Percentiles rank a stretch among this genome's conserved stretches.
Evolutionary conservation across 345 rosid genomes (phyloP).

Genomic region (Hibiscus mutabilis): DNA sequence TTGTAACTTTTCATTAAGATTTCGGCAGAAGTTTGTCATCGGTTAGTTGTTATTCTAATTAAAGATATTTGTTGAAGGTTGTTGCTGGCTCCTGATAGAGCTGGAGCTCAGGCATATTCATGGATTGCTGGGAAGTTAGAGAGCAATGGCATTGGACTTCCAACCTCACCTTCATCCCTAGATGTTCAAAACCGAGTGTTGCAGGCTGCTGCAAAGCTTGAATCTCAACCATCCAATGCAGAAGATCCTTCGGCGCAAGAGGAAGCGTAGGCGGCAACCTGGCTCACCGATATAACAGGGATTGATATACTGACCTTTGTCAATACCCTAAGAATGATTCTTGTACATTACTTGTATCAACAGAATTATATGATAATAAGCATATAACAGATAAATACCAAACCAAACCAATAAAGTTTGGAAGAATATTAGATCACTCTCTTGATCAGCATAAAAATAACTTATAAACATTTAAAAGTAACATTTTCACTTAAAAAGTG

Average conservation of each 20-base stretch:
- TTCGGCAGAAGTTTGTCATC: not conserved
- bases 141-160: slow-evolving; percentile 65
- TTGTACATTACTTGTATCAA: not conserved
- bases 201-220: slow-evolving; percentile 84
- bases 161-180: slow-evolving; percentile 83
- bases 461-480: too few species aligned
- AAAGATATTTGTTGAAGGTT: slow-evolving; percentile 24
- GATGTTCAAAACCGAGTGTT: slow-evolving; percentile 81
- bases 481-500: too few species aligned
- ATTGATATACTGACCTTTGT: not conserved
- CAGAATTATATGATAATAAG: not conserved
- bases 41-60: not conserved
- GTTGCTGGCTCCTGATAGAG: slow-evolving; percentile 53
- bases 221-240: slow-evolving; percentile 72
- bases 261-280: slow-evolving; percentile 10
- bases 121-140: slow-evolving; percentile 86
- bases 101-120: slow-evolving; percentile 72
- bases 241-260: slow-evolving; percentile 37
- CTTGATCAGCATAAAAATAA: too few species aligned
- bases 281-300: not conserved
- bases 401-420: not conserved
- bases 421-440: too few species aligned
- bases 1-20: not conserved
- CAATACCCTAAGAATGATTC: not conserved
- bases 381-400: not conserved